phyloP scores from a whole-genome alignment of 208 protist genomes.

The Tritrichomonas musculus region DNA sequence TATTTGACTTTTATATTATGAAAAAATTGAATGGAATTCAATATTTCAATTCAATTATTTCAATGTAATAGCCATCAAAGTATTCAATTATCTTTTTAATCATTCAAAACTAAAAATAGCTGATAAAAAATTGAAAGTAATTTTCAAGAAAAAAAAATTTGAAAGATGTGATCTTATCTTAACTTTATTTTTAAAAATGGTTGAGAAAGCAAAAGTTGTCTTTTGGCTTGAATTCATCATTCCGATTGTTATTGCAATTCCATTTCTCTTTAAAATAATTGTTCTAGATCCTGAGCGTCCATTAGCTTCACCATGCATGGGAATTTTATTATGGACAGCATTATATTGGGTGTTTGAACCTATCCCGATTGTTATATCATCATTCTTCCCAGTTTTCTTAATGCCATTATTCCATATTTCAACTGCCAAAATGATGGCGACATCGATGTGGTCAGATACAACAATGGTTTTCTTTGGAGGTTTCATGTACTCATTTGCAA shows the following conservation, averaged over 20 bases:
- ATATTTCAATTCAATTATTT: too few relatives aligned
- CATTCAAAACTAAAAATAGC: too few relatives aligned
- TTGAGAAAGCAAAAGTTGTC: neutral
- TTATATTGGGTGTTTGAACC: slow-evolving; percentile 36
- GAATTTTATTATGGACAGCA: slow-evolving; percentile 7
- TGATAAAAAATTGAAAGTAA: too few relatives aligned
- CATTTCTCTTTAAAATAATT: neutral
- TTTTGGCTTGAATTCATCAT: neutral
- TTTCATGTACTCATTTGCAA: slow-evolving; percentile 43
- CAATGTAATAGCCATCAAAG: too few relatives aligned
- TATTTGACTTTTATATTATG: too few relatives aligned
- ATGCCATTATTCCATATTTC: slow-evolving; percentile 39
- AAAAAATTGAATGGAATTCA: too few relatives aligned
- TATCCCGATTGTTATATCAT: slow-evolving; percentile 43
- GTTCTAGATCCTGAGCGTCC: neutral
- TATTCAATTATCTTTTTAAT: too few relatives aligned
- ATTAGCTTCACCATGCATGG: neutral
- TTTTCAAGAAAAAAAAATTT: too few relatives aligned
- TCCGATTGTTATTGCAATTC: neutral
- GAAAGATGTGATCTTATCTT: too few relatives aligned
- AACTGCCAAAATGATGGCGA: neutral
- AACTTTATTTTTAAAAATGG: too few relatives aligned
- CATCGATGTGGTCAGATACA: slow-evolving; percentile 43
- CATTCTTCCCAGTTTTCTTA: slow-evolving; percentile 41
- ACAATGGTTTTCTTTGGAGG: slow-evolving; percentile 45